Evolutionary conservation across 345 rosid species (phyloP).

Genomic region (Murraya koenigii): DNA sequence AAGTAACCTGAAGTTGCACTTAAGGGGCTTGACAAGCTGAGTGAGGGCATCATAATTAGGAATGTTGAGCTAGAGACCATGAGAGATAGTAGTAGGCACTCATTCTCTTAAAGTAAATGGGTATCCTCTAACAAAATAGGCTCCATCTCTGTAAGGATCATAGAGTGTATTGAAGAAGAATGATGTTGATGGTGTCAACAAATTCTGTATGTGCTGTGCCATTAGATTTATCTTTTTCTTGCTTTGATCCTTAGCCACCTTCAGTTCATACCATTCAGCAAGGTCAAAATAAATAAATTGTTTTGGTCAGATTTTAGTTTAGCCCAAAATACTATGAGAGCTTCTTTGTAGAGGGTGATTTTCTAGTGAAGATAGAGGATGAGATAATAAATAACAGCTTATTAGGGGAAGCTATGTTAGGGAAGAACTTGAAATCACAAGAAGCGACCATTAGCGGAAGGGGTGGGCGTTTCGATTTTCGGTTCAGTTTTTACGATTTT

Average conservation of each 20-base stretch:
- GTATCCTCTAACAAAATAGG: slow-evolving; percentile 36
- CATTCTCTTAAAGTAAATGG: slow-evolving; percentile 39
- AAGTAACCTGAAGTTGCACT: slow-evolving; percentile 31
- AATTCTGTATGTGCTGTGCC: slow-evolving; percentile 33
- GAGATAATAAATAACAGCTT: too few species aligned
- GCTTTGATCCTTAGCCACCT: slow-evolving; percentile 38
- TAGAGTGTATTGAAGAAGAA: slow-evolving; percentile 37
- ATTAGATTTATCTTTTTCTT: slow-evolving; percentile 31
- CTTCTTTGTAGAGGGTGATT: too few species aligned
- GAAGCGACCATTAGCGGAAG: too few species aligned
- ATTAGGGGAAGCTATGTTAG: too few species aligned
- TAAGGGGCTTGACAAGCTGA: slow-evolving; percentile 41
- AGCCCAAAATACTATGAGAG: too few species aligned
- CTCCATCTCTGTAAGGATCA: slow-evolving; percentile 33
- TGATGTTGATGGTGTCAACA: slow-evolving; percentile 33
- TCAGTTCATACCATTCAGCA: background rate
- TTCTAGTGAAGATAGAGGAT: too few species aligned
- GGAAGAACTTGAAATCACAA: too few species aligned
- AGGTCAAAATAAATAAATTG: too few species aligned
- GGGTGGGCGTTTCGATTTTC: too few species aligned
- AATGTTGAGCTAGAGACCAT: slow-evolving; percentile 43
- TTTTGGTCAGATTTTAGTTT: too few species aligned
- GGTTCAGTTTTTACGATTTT: too few species aligned
- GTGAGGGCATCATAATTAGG: slow-evolving; percentile 40
- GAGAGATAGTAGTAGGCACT: slow-evolving; percentile 32